Percentiles rank a stretch among this genome's conserved stretches.
phyloP scores from a whole-genome alignment of 2,329 filamentous ascomycete genomes.

The Nemania abortiva region DNA sequence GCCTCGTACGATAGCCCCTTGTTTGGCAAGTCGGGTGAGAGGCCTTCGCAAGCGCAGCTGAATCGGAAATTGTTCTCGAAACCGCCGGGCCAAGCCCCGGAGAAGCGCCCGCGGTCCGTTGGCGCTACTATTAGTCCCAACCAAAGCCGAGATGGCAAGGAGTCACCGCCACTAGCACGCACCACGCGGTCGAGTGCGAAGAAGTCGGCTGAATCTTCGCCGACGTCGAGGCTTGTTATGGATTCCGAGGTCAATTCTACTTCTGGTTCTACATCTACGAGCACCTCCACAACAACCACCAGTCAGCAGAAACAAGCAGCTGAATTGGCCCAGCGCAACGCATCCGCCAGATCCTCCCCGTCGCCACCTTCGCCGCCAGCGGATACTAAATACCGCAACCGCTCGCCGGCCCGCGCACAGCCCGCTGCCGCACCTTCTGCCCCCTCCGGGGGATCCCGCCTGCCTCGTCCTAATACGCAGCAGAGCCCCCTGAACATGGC shows the following conservation, averaged over 20 bases:
- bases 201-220: constrained; percentile 35
- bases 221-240: constrained; percentile 31
- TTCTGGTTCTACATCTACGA: constrained; percentile 24
- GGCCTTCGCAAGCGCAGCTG: constrained; percentile 47
- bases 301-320: constrained; percentile 17
- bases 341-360: constrained; percentile 13
- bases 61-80: constrained; percentile 51
- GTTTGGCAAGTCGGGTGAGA: constrained; percentile 51
- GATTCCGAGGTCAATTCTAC: constrained; percentile 20
- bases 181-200: constrained; percentile 28
- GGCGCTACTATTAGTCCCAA: not conserved
- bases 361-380: constrained; percentile 10
- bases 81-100: constrained; percentile 34
- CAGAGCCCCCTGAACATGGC: constrained; percentile 72
- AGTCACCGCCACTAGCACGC: constrained; percentile 12
- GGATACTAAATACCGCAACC: constrained; percentile 14
- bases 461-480: constrained; percentile 52
- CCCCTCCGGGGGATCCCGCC: constrained; percentile 44
- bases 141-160: constrained; percentile 17
- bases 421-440: constrained; percentile 7
- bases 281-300: constrained; percentile 16
- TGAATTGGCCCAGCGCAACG: not conserved
- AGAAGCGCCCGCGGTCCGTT: constrained; percentile 18
- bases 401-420: constrained; percentile 22
- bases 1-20: constrained; percentile 51